Base-by-base conservation (phyloP, 2,329 filamentous ascomycete genomes). In the Cordyceps cicadae region DNA sequence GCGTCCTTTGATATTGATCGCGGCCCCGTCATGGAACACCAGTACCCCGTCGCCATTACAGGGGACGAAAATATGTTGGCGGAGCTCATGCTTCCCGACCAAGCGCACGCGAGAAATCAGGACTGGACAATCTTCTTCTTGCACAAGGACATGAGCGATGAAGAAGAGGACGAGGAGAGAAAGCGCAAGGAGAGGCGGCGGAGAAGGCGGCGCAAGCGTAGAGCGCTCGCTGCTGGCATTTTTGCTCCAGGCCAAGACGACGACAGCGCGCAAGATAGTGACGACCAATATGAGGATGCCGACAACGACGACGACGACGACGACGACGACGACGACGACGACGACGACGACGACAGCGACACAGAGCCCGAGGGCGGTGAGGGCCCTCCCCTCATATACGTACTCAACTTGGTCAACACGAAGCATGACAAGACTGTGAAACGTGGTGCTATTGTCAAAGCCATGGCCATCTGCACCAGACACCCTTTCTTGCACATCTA, bases 41-140 rank as follows among this genome's bases (percentile, higher is more conserved):
- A 99, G 71, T 99, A 93, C 71, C 94, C 94, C 0, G 87, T 90
- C 48, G 87, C 93, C 55, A 97, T 99, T 64, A 97, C 92, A 55
- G 93, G 94, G 37, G 93, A 99, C 71, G 94, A 99, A 77, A 89
- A 96, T 69, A 97, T 97, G 92, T 77, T 99, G 70, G 94, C 94
- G 7, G 94, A 99, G 78, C 84, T 99, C 69, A 99, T 99, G 94
- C 78, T 99, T 72, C 94, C 94, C 0, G 94, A 99, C 74, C 93
- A 97, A 75, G 92, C 93, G 24, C 94, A 99, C 75, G 86, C 94
- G 63, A 85, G 94, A 45, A 93, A 89, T 70, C 92, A 97, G 75
- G 94, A 99, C 73, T 99, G 94, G 94, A 99, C 94, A 48, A 96
- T 97, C 60, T 99, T 99, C 78, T 99, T 99, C 72, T 74, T 99